Evolutionary conservation across 1,284 basidiomycete species (phyloP).

Genomic region (Schizophyllum commune): DNA sequence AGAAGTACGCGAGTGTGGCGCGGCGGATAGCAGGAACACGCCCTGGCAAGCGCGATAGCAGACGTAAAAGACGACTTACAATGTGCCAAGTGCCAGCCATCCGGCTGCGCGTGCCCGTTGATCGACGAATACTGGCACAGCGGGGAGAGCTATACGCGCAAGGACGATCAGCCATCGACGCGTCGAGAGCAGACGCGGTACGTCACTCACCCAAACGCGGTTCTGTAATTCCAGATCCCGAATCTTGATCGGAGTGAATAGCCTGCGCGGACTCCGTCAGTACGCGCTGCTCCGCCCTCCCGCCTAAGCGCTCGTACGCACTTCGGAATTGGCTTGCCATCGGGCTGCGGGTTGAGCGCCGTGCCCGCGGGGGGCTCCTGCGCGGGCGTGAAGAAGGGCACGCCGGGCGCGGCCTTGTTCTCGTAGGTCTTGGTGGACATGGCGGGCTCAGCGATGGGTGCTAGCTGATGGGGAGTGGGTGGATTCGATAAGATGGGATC

Average conservation of each 20-base stretch:
- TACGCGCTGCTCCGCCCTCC: neutral
- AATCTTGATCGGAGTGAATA: slow-evolving; percentile 61
- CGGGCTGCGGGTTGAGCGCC: slow-evolving; percentile 33
- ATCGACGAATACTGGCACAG: slow-evolving; percentile 62
- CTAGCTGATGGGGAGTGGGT: neutral
- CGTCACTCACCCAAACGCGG: slow-evolving; percentile 40
- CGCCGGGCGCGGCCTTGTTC: slow-evolving; percentile 28
- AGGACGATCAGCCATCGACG: neutral
- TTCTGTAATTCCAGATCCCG: slow-evolving; percentile 65
- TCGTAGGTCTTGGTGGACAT: neutral
- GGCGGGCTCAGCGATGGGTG: neutral
- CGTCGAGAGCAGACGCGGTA: neutral
- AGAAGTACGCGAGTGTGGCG: neutral
- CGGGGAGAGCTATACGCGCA: slow-evolving; percentile 32
- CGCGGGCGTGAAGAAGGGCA: slow-evolving; percentile 47
- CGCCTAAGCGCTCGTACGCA: neutral
- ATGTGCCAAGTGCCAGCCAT: slow-evolving; percentile 32
- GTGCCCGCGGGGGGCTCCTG: slow-evolving; percentile 45
- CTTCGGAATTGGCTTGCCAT: slow-evolving; percentile 40
- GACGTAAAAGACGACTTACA: slow-evolving; percentile 17
- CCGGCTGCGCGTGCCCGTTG: slow-evolving; percentile 34
- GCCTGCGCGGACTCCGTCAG: neutral
- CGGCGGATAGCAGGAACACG: neutral
- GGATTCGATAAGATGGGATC: neutral
- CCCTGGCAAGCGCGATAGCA: no score